Percentiles rank a stretch among this genome's conserved stretches.
Evolutionary conservation across 2,329 filamentous ascomycete species (phyloP).

Genomic region (Fusarium pseudograminearum): DNA sequence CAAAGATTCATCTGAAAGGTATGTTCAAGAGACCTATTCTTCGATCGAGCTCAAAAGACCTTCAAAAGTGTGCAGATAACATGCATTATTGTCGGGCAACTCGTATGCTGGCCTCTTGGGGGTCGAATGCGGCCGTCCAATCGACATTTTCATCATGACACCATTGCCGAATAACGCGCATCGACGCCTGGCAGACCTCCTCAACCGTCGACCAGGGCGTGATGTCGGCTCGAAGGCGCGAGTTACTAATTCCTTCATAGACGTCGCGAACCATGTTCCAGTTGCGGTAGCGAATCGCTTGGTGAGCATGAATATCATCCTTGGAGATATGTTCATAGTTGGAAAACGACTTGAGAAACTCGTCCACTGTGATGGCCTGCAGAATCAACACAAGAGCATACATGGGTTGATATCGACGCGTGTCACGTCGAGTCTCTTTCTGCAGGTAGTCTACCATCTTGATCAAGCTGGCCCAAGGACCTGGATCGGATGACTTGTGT

Average conservation of each 20-base stretch:
- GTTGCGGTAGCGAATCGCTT: conserved; percentile 45
- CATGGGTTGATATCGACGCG: conserved; percentile 55
- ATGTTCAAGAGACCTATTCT: background rate
- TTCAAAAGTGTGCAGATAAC: background rate
- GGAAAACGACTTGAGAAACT: conserved; percentile 56
- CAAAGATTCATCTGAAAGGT: conserved; percentile 21
- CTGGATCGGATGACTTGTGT: conserved; percentile 57
- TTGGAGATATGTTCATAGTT: conserved; percentile 42
- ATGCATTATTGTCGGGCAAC: conserved; percentile 22
- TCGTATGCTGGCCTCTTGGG: conserved; percentile 41
- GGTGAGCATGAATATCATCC: conserved; percentile 44
- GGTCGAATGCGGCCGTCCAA: conserved; percentile 58
- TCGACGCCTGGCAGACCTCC: conserved; percentile 55
- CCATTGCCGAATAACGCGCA: conserved; percentile 59
- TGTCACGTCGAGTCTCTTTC: conserved; percentile 54
- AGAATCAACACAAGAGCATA: conserved; percentile 59
- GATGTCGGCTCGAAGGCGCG: conserved; percentile 50
- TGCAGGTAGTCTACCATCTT: conserved; percentile 59
- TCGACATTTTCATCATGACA: conserved; percentile 59
- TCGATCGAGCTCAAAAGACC: background rate
- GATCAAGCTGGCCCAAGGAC: conserved; percentile 59
- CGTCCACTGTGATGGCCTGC: conserved; percentile 59
- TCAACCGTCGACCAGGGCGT: conserved; percentile 60
- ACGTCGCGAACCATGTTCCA: conserved; percentile 51
- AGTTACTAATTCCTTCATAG: conserved; percentile 48